phyloP scores from a whole-genome alignment of 495 filamentous ascomycete species.

The Podospora bellae-mahoneyi region DNA sequence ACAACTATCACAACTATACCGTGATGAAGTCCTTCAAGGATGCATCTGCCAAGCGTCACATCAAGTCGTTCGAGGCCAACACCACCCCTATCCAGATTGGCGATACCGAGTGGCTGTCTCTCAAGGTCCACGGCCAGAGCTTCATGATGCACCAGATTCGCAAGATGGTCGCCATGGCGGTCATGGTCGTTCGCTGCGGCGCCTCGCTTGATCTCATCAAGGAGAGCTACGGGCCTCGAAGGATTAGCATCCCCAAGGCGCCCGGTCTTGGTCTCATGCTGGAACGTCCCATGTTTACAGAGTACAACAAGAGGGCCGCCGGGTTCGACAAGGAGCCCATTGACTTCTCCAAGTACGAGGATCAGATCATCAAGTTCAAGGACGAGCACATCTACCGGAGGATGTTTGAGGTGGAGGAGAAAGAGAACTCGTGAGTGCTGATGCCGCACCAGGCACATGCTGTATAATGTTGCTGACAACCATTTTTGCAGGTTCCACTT shows the following conservation, averaged over 20 bases:
- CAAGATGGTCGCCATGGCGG: conserved; percentile 94
- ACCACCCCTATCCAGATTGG: conserved; percentile 73
- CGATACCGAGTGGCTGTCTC: conserved; percentile 88
- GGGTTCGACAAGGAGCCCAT: conserved; percentile 59
- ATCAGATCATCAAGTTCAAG: conserved; percentile 83
- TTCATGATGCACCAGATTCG: conserved; percentile 99
- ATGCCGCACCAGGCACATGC: background rate
- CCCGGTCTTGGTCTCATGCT: conserved; percentile 83
- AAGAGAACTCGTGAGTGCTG: conserved; percentile 64
- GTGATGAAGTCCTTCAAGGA: conserved; percentile 78
- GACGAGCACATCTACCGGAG: conserved; percentile 86
- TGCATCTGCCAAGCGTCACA: conserved; percentile 77
- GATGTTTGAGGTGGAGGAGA: conserved; percentile 85
- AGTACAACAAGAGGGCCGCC: conserved; percentile 64
- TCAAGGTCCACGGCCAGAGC: conserved; percentile 94
- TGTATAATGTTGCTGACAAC: conserved; percentile 14
- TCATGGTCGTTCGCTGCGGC: conserved; percentile 78
- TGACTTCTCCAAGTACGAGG: conserved; percentile 71
- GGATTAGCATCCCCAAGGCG: conserved; percentile 89
- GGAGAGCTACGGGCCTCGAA: conserved; percentile 61
- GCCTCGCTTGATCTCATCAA: conserved; percentile 60
- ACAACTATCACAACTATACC: conserved; percentile 95
- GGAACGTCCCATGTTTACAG: conserved; percentile 84
- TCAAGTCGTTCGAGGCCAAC: conserved; percentile 80
- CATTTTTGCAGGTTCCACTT: conserved; percentile 57